phyloP scores from a whole-genome alignment of 1,139 yeast genomes.

The Kurtzmaniella quercitrusa region DNA sequence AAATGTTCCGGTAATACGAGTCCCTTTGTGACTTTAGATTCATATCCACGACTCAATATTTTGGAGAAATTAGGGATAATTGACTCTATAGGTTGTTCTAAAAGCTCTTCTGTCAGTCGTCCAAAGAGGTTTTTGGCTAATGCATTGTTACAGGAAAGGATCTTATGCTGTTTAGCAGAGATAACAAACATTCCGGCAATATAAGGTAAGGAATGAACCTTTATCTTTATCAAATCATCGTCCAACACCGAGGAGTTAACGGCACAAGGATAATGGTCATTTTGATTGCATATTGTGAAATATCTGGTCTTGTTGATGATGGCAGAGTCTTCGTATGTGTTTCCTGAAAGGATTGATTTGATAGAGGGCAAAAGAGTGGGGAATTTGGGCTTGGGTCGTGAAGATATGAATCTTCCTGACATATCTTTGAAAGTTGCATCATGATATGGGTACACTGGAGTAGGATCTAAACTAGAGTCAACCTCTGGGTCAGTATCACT shows the following conservation, averaged over 20 bases:
- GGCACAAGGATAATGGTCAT: constrained; percentile 62
- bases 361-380: not conserved
- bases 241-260: constrained; percentile 58
- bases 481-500: not conserved
- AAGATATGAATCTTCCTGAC: constrained; percentile 10
- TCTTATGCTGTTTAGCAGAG: constrained; percentile 40
- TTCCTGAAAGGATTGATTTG: not conserved
- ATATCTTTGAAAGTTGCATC: constrained; percentile 7
- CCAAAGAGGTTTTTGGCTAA: constrained; percentile 81
- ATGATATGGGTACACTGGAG: constrained; percentile 2
- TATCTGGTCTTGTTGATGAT: constrained; percentile 55
- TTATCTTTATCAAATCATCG: constrained; percentile 44
- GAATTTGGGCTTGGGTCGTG: constrained; percentile 15
- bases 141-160: constrained; percentile 72
- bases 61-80: constrained; percentile 64
- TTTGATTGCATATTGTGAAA: constrained; percentile 45
- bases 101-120: constrained; percentile 42
- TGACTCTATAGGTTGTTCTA: constrained; percentile 47
- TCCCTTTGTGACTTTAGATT: constrained; percentile 45
- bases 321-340: constrained; percentile 31
- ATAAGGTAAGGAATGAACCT: constrained; percentile 74
- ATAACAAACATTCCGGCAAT: constrained; percentile 83
- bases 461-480: not conserved
- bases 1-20: constrained; percentile 81
- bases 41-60: constrained; percentile 47